A percentile compares a stretch with the other conserved stretches of the same genome.
These are phyloP conservation scores for Metarhizium humberi DNA, from an alignment of 2,329 filamentous ascomycete species.

Conservation along the genomic window DNA sequence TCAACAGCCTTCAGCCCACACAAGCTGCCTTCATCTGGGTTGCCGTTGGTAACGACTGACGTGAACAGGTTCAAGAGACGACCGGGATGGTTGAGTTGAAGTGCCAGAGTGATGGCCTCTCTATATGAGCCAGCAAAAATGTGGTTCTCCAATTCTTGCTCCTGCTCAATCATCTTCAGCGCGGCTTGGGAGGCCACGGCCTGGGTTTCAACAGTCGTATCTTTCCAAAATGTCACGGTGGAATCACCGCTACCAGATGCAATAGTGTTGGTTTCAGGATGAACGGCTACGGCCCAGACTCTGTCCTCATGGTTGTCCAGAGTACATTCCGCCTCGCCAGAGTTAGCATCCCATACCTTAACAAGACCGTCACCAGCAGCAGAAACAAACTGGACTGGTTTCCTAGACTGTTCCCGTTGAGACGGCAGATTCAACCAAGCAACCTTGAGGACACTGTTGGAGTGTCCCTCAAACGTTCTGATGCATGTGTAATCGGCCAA, in stretches of 20 bases:
- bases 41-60: slow-evolving; percentile 57
- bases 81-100: slow-evolving; percentile 90
- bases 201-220: slow-evolving; percentile 76
- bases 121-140: slow-evolving; percentile 82
- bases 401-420: slow-evolving; percentile 42
- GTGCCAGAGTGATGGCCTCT: slow-evolving; percentile 82
- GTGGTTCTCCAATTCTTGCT: slow-evolving; percentile 89
- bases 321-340: slow-evolving; percentile 77
- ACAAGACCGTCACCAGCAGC: slow-evolving; percentile 91
- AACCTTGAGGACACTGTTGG: slow-evolving; percentile 89
- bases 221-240: slow-evolving; percentile 90
- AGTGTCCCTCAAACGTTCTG: slow-evolving; percentile 90
- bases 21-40: slow-evolving; percentile 53
- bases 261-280: slow-evolving; percentile 60
- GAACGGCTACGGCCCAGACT: slow-evolving; percentile 79
- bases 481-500: slow-evolving; percentile 86
- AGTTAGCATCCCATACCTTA: slow-evolving; percentile 88
- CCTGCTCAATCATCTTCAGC: slow-evolving; percentile 78
- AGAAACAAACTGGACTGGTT: slow-evolving; percentile 65
- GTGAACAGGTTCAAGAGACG: slow-evolving; percentile 79
- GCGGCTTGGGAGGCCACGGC: slow-evolving; percentile 64
- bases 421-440: slow-evolving; percentile 63
- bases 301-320: slow-evolving; percentile 95
- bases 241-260: slow-evolving; percentile 90
- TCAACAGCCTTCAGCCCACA: slow-evolving; percentile 66